Evolutionary conservation across 192 early-diverging fungal species (phyloP), one percentile per base, ranked within the genome.

Genomic region (Chytriomyces sp.): DNA sequence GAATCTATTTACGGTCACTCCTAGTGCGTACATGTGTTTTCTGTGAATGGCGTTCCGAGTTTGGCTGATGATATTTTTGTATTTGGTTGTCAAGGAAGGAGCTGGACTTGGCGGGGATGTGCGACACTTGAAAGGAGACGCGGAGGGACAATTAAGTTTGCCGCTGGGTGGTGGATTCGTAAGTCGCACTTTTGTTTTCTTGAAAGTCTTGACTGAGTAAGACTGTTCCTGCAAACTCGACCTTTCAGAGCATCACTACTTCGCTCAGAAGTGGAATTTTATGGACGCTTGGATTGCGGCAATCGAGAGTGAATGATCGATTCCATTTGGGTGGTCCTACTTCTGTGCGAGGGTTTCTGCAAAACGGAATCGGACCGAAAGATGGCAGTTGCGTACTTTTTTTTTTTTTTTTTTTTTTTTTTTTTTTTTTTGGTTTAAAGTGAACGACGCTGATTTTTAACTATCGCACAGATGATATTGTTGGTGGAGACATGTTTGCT

Each of bases 401-500:
- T 18, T 26, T 43, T 44, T 10, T n/a, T 67, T 64, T 45, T 1
- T 24, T 1, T n/a, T 46, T 23, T n/a, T 66, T 10, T 50, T 18
- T 16, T 5, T 49, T 23, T 57, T 20, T 61, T 5, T n/a, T 7
- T 46, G 24, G 67, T 18, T 74, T 24, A 13, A 28, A 8, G 6
- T 48, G 13, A 28, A 11, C 71, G 24, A 69, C 10, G 20, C 8
- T 35, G 43, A 66, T 59, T 5, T 43, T 59, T 43, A 16, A 28
- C 23, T 48, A 45, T 66, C 3, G 35, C 35, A 35, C 64, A 89
- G 88, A 70, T 61, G 96, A 99, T 81, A 86, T 91, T 6, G 77
- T 98, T 7, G 97, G 97, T 50, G 97, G 95, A n/a, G 93, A 97
- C 71, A 79, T 88, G 46, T 97, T 93, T 79, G 89, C 91, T 79